Evolutionary conservation across 2,329 filamentous ascomycete genomes (phyloP).

Genomic region (Stemphylium beticola): DNA sequence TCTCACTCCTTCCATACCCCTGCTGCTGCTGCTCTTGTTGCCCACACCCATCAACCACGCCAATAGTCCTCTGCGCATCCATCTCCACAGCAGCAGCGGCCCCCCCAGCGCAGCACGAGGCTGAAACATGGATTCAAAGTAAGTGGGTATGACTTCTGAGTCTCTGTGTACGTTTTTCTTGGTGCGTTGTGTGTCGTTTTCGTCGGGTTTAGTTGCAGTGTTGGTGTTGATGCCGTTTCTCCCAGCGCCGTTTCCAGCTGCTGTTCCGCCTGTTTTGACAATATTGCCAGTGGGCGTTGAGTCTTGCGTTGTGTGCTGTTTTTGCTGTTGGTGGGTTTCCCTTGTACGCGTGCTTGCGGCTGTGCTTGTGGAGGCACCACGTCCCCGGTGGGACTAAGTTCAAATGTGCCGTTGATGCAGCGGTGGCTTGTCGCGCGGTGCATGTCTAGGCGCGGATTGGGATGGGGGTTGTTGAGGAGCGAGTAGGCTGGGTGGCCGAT

Average conservation of each 20-base stretch:
- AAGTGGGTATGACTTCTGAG: not conserved
- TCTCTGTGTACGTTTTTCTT: not conserved
- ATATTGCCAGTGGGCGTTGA: too few species aligned
- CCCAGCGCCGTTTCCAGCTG: not conserved
- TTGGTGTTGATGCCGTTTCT: not conserved
- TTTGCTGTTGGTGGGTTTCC: too few species aligned
- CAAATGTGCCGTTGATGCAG: not conserved
- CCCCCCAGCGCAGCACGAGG: too few species aligned
- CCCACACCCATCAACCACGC: not conserved
- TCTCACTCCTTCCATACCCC: not conserved
- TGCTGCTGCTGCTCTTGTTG: not conserved
- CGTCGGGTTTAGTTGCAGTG: not conserved
- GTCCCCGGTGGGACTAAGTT: not conserved
- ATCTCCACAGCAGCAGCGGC: not conserved
- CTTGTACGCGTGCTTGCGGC: not conserved
- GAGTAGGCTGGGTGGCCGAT: conserved; percentile 1
- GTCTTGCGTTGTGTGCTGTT: too few species aligned
- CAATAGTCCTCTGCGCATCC: not conserved
- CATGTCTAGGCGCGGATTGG: not conserved
- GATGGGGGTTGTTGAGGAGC: too few species aligned
- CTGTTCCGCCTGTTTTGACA: not conserved
- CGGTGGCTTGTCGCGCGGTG: not conserved
- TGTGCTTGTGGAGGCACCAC: too few species aligned
- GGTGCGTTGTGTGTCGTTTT: too few species aligned
- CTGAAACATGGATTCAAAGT: conserved; percentile 6